These are phyloP conservation scores for Elsinoe fawcettii DNA, from an alignment of 2,329 filamentous ascomycete species.

Conservation along the genomic window DNA sequence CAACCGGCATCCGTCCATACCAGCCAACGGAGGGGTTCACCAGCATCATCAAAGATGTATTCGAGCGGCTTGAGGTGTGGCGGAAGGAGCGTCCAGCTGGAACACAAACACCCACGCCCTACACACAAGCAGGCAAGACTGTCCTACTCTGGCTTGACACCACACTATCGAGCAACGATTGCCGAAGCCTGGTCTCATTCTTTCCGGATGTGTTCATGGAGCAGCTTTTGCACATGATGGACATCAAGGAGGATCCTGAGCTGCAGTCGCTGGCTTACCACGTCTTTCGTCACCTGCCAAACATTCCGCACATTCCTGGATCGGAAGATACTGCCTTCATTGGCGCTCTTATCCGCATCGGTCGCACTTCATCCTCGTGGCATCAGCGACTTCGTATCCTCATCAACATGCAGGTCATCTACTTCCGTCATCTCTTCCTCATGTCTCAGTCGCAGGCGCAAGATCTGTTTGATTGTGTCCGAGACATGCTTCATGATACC, in stretches of 20 bases:
- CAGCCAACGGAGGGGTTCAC: conserved; percentile 66
- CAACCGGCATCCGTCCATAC: conserved; percentile 79
- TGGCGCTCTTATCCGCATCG: conserved; percentile 76
- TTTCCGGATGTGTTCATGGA: conserved; percentile 86
- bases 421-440: conserved; percentile 91
- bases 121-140: conserved; percentile 94
- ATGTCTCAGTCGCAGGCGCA: conserved; percentile 67
- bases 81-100: conserved; percentile 74
- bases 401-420: conserved; percentile 98
- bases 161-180: conserved; percentile 84
- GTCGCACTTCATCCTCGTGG: conserved; percentile 77
- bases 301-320: conserved; percentile 82
- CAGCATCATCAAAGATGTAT: conserved; percentile 64
- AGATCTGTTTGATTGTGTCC: conserved; percentile 82
- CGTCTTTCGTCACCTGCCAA: conserved; percentile 91
- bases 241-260: conserved; percentile 96
- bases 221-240: conserved; percentile 98
- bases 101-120: conserved; percentile 86
- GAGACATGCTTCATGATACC: conserved; percentile 82
- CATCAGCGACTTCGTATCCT: conserved; percentile 90
- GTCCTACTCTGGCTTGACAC: conserved; percentile 91
- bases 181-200: conserved; percentile 81
- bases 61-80: conserved; percentile 77
- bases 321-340: conserved; percentile 74
- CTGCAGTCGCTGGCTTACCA: conserved; percentile 91